Conservation (phyloP, 2,329 filamentous ascomycete genomes). For the Herpotrichia juniperi region DNA sequence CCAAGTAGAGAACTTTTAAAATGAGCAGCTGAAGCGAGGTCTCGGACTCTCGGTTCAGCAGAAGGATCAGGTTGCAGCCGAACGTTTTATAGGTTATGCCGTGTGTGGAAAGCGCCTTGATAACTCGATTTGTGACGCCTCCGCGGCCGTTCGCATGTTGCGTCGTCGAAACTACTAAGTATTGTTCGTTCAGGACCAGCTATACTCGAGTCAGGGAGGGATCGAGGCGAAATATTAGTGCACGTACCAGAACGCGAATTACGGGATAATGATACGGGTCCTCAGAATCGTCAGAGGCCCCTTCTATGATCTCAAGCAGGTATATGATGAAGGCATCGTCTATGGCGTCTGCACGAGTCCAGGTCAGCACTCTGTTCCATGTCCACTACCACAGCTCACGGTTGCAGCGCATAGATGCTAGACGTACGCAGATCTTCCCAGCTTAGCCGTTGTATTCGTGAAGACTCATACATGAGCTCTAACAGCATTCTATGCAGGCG, state of each 20-base stretch:
- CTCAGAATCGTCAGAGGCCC: slow-evolving; percentile 81
- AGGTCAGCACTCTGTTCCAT: slow-evolving; percentile 14
- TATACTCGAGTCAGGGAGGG: slow-evolving; percentile 45
- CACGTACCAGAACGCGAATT: slow-evolving; percentile 83
- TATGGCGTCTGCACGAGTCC: slow-evolving; percentile 54
- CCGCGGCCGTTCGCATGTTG: slow-evolving; percentile 46
- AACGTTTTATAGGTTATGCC: slow-evolving; percentile 89
- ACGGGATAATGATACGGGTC: slow-evolving; percentile 97
- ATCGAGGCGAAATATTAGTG: not conserved
- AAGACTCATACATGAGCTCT: slow-evolving; percentile 95
- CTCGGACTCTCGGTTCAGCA: slow-evolving; percentile 92
- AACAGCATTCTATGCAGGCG: slow-evolving; percentile 80
- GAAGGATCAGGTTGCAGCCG: slow-evolving; percentile 94
- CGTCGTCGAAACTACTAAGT: slow-evolving; percentile 75
- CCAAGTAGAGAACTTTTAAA: slow-evolving; percentile 89
- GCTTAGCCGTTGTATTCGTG: slow-evolving; percentile 82
- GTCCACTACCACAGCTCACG: not conserved
- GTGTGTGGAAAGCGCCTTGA: slow-evolving; percentile 85
- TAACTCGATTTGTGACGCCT: slow-evolving; percentile 85
- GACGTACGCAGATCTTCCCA: slow-evolving; percentile 75
- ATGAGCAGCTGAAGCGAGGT: slow-evolving; percentile 96
- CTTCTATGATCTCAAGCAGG: slow-evolving; percentile 86
- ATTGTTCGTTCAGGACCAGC: slow-evolving; percentile 97
- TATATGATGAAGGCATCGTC: slow-evolving; percentile 82
- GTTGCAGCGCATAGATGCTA: not conserved